Conservation (phyloP, 2,329 filamentous ascomycete species). For the Falciphora oryzae region DNA sequence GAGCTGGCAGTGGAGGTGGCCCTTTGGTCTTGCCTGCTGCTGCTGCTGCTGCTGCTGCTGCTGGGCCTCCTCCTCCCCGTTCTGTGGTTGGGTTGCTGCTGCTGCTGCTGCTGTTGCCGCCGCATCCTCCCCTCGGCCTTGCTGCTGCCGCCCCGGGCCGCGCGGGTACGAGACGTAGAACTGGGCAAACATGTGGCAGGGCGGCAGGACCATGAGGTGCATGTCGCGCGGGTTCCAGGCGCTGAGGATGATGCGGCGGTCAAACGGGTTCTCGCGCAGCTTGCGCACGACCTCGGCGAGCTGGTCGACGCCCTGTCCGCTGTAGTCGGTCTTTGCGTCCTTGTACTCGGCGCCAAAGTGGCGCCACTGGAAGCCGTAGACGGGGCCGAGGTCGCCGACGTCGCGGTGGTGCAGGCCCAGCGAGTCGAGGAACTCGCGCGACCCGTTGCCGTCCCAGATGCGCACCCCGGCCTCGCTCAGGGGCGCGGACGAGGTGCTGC, state of each 20-base stretch:
- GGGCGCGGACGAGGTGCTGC: slow-evolving; percentile 71
- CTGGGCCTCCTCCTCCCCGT: slow-evolving; percentile 5
- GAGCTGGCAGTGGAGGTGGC: slow-evolving; percentile 76
- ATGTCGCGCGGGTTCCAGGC: slow-evolving; percentile 93
- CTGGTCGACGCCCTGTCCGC: slow-evolving; percentile 86
- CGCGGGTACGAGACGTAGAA: slow-evolving; percentile 80
- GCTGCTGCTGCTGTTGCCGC: slow-evolving; percentile 10
- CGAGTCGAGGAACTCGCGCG: slow-evolving; percentile 80
- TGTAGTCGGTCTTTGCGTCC: slow-evolving; percentile 74
- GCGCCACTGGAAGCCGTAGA: slow-evolving; percentile 98
- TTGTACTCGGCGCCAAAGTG: slow-evolving; percentile 93
- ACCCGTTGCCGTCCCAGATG: slow-evolving; percentile 98
- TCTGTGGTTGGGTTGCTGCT: slow-evolving; percentile 14
- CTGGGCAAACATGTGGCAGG: slow-evolving; percentile 97
- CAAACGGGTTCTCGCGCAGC: slow-evolving; percentile 75
- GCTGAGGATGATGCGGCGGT: slow-evolving; percentile 80
- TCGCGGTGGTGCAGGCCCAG: slow-evolving; percentile 76
- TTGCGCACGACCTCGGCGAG: slow-evolving; percentile 86
- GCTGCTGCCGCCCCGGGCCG: slow-evolving; percentile 25
- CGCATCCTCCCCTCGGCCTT: background rate
- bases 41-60: slow-evolving; percentile 20
- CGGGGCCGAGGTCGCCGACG: slow-evolving; percentile 85
- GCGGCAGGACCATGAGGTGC: slow-evolving; percentile 82
- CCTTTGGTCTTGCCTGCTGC: slow-evolving; percentile 40
- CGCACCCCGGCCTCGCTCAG: slow-evolving; percentile 79